These are phyloP conservation scores for Abeoforma whisleri DNA, from an alignment of 78 protist species.

Conservation along the genomic window DNA sequence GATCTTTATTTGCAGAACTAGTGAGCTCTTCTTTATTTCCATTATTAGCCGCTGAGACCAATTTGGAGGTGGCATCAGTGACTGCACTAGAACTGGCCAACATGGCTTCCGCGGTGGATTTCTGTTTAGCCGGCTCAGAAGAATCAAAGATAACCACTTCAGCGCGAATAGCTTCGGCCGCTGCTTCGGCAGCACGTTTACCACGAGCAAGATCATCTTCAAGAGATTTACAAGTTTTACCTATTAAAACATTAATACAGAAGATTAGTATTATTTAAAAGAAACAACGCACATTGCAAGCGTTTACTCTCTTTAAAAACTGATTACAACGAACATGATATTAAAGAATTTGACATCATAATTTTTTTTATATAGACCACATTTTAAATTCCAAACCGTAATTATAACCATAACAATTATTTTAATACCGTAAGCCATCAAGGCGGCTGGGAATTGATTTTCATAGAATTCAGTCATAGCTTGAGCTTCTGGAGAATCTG, in stretches of 20 bases:
- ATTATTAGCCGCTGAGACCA: too few species aligned
- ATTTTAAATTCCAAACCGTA: neutral
- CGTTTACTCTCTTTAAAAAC: too few species aligned
- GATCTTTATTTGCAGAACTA: too few species aligned
- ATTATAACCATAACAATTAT: neutral
- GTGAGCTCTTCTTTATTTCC: too few species aligned
- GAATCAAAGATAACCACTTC: neutral
- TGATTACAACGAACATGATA: too few species aligned
- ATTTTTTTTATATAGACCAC: too few species aligned
- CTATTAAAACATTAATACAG: too few species aligned
- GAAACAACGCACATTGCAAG: too few species aligned
- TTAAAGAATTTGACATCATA: too few species aligned
- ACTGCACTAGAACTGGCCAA: too few species aligned
- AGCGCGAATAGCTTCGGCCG: neutral
- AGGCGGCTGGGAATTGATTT: neutral
- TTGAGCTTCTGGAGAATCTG: neutral
- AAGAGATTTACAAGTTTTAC: neutral
- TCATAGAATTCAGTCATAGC: neutral
- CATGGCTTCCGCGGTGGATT: neutral
- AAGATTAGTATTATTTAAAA: too few species aligned
- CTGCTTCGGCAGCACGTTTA: neutral
- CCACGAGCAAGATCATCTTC: neutral
- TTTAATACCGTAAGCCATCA: neutral
- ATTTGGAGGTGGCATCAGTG: too few species aligned
- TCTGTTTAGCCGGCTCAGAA: neutral